Evolutionary conservation across 768 basidiomycete species (phyloP).

Genomic region (Cubamyces sp.): DNA sequence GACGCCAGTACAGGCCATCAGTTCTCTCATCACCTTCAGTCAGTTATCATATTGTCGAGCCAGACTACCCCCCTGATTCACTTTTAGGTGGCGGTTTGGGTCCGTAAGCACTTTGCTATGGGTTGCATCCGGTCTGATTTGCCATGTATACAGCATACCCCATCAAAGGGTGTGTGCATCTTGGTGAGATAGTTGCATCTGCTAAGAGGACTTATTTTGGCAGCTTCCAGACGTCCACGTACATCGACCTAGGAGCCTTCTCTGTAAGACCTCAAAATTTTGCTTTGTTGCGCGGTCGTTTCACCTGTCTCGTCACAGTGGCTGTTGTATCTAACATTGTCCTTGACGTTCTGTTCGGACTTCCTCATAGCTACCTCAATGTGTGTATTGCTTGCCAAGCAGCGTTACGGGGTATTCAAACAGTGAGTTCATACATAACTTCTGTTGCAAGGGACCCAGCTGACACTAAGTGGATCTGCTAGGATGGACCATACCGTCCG

Average conservation of each 20-base stretch:
- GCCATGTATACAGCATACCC: slow-evolving; percentile 3
- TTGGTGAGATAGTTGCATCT: neutral
- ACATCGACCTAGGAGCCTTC: slow-evolving; percentile 8
- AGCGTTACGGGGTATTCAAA: slow-evolving; percentile 13
- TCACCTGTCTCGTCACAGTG: slow-evolving; percentile 10
- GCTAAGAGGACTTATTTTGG: neutral
- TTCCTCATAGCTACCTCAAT: slow-evolving; percentile 31
- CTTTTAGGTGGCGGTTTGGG: neutral
- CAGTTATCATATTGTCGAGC: neutral
- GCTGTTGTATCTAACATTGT: slow-evolving; percentile 31
- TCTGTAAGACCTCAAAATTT: slow-evolving; percentile 12
- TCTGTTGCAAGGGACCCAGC: neutral
- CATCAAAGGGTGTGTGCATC: slow-evolving; percentile 8
- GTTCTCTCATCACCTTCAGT: slow-evolving; percentile 21
- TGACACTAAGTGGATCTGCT: neutral
- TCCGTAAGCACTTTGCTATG: no score
- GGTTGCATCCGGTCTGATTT: neutral
- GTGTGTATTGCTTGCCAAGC: slow-evolving; percentile 25
- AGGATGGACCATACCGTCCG: slow-evolving; percentile 27
- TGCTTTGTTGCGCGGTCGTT: neutral
- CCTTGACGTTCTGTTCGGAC: slow-evolving; percentile 28
- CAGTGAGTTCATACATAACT: slow-evolving; percentile 4
- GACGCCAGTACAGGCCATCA: slow-evolving; percentile 3
- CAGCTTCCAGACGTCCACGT: slow-evolving; percentile 12
- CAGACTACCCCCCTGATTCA: no score